Percentiles rank a stretch among this genome's conserved stretches.
phyloP scores from a whole-genome alignment of 805 yeast species.

The Candida cerambycidarum region DNA sequence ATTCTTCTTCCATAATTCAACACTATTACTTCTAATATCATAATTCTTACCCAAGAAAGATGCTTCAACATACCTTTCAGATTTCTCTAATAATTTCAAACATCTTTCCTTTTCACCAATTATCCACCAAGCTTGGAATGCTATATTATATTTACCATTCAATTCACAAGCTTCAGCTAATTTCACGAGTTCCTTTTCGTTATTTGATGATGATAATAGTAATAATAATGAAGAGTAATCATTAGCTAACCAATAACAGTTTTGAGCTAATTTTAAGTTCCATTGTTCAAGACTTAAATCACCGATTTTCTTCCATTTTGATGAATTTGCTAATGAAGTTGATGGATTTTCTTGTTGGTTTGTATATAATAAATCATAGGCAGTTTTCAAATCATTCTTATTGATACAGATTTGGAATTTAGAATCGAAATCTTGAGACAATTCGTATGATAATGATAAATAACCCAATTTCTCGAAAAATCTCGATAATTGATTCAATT shows the following conservation, averaged over 20 bases:
- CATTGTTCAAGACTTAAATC: conserved; percentile 79
- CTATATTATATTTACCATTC: conserved; percentile 83
- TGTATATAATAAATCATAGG: conserved; percentile 49
- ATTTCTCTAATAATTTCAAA: conserved; percentile 60
- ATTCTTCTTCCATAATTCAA: conserved; percentile 66
- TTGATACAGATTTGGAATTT: conserved; percentile 85
- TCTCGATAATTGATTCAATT: conserved; percentile 77
- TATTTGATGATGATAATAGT: conserved; percentile 78
- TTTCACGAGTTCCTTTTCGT: conserved; percentile 55
- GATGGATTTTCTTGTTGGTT: conserved; percentile 50
- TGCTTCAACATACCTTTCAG: conserved; percentile 81
- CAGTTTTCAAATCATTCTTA: conserved; percentile 69
- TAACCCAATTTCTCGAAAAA: conserved; percentile 93
- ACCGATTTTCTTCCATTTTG: conserved; percentile 89
- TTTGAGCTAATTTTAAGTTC: conserved; percentile 78
- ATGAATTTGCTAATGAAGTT: conserved; percentile 29
- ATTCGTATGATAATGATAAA: conserved; percentile 75
- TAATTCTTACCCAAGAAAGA: conserved; percentile 77
- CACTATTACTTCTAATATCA: conserved; percentile 44
- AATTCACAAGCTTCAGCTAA: conserved; percentile 67
- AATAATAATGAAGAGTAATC: conserved; percentile 83
- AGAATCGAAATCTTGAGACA: conserved; percentile 87
- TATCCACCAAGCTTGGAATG: conserved; percentile 90
- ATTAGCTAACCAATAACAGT: conserved; percentile 72
- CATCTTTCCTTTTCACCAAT: conserved; percentile 69